Evolutionary conservation across 2,329 filamentous ascomycete species (phyloP), one percentile per base, ranked within the genome.

Genomic region (Leptoxyphium fumago): DNA sequence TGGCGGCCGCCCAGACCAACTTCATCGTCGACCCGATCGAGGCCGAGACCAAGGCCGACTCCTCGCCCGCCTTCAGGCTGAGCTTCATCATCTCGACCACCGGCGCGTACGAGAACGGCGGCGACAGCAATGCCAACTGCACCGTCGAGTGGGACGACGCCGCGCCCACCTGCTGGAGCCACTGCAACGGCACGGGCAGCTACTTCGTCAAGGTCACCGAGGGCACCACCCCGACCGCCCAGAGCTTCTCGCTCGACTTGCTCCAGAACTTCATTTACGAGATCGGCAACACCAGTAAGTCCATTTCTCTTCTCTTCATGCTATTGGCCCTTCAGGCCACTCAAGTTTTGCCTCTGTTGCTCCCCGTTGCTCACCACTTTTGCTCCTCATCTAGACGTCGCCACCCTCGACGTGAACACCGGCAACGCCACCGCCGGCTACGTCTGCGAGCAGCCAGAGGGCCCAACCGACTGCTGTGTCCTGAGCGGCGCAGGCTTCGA

Each of bases 121-220:
- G 32, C 32, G 13, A 9, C 13, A 5, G 4, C 3, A 5, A 3
- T 3, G 4, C 32, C 32, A 36, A 36, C 32, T 36, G 32, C 32
- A 36, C 32, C 15, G 32, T 36, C 32, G 32, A 36, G 32, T 36
- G 32, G 32, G 32, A 41, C 29, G 17, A 5, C 18, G 40, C 15
- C 29, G 26, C 15, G n/a, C 42, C n/a, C 28, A 45, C 43, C 11
- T 36, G 32, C 32, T 36, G 32, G 32, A 36, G 32, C 32, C 32
- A 36, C 32, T 36, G 32, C 32, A 36, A 36, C 15, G 32, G 32
- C 32, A 36, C 32, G 11, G 32, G 32, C 32, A 36, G 32, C 32
- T 36, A 36, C 32, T 36, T 36, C 32, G 32, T 36, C 32, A 36
- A 36, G 32, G 32, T 36, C 32, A 36, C 32, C 15, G 32, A 36